Evolutionary conservation across 2,329 filamentous ascomycete species (phyloP), one percentile per base, ranked within the genome.

Genomic region (Zasmidium citrigriseum): DNA sequence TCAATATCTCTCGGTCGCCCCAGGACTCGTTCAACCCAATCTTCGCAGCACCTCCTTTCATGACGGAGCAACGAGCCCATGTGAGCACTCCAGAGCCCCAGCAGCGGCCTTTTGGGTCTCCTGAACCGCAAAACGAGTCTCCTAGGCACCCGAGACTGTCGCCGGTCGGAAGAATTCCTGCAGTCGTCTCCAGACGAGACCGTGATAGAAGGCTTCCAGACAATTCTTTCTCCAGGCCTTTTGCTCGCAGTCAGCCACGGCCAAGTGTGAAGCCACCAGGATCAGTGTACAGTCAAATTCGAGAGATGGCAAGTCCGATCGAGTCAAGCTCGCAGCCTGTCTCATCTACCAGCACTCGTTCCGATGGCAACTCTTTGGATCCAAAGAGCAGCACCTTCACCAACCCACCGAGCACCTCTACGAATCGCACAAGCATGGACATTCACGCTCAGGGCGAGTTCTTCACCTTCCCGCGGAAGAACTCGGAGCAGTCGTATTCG

Each of bases 201-300:
- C 83, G 87, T 54, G 80, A 86, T 34, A 84, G 89, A 61, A 84
- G 84, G 49, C 84, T 85, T 1, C 88, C 90, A 0, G 84, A 89
- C 1, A 88, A 86, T 70, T 96, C 91, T 27, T 96, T 96, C 72
- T 96, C 93, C 2, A 82, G 91, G 9, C 91, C 93, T 0, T 96
- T 96, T 70, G 76, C 70, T 3, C 75, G 79, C 16, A 74, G 75
- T 3, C 78, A 81, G 49, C 77, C 78, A 5, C 62, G 67, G 60
- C 70, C 54, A 52, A 69, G 48, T 58, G 59, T 66, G 46, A 64
- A 64, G 59, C 57, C 70, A 61, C 60, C 67, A 57, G 54, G 69
- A 60, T 60, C 60, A 34, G 25, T 70, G 46, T 63, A 72, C 63
- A 71, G 51, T 29, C 67, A 72, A 55, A 73, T 73, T 16, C 70